These are phyloP conservation scores for Russula abietina DNA, from an alignment of 768 basidiomycete species.

Conservation along the genomic window DNA sequence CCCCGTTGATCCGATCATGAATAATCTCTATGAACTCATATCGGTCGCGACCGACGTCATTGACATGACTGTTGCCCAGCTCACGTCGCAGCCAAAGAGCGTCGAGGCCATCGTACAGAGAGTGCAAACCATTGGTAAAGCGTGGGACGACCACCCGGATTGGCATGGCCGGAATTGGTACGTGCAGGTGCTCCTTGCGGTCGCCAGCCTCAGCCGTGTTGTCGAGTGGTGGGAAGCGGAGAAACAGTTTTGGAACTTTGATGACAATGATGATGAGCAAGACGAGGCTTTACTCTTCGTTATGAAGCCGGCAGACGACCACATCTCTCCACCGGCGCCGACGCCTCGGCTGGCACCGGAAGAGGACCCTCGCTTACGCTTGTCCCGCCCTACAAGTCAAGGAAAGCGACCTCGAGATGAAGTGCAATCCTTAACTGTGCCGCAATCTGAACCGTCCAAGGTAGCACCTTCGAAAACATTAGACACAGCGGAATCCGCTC, in stretches of 20 bases:
- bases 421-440: constrained; percentile 25
- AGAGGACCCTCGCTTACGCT: constrained; percentile 46
- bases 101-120: constrained; percentile 85
- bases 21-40: constrained; percentile 86
- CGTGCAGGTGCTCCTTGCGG: constrained; percentile 90
- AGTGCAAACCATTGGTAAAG: constrained; percentile 85
- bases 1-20: constrained; percentile 85
- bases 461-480: constrained; percentile 39
- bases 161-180: constrained; percentile 99
- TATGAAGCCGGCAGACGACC: constrained; percentile 78
- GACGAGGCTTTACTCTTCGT: constrained; percentile 92
- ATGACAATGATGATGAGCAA: constrained; percentile 83
- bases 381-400: constrained; percentile 46
- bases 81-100: constrained; percentile 78
- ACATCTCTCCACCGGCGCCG: constrained; percentile 34
- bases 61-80: constrained; percentile 82
- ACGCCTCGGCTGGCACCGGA: constrained; percentile 45
- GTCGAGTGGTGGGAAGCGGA: constrained; percentile 99
- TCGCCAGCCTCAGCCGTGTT: constrained; percentile 92
- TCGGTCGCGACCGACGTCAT: constrained; percentile 87
- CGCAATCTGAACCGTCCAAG: constrained; percentile 26
- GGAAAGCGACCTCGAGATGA: constrained; percentile 52
- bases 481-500: constrained; percentile 66
- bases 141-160: constrained; percentile 97
- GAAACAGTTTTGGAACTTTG: constrained; percentile 99